Evolutionary conservation across 768 basidiomycete genomes (phyloP), one percentile per base, ranked within the genome.

Genomic region (Rhizopogon sp.): DNA sequence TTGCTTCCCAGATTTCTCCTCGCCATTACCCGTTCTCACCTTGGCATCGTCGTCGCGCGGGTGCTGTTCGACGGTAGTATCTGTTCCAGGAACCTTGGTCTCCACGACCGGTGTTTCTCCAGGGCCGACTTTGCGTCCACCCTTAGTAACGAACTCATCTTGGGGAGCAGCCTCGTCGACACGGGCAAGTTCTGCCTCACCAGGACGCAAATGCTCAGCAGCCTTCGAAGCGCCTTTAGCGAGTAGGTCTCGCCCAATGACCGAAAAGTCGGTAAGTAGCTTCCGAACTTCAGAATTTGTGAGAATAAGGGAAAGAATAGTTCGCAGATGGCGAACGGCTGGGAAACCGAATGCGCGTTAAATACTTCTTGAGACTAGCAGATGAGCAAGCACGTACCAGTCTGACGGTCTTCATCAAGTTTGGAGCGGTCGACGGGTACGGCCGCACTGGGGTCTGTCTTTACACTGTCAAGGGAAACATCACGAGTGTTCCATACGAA

Each of bases 201-300:
- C 62, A 0, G 96, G 96, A 3, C 85, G 83, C 33, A 93, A 74
- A 50, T 68, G 69, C 33, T 82, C 79, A 6, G 90, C 89, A 11
- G 81, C 85, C 64, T 92, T 88, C 60, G 76, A 68, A 0, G 89
- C 85, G 17, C 80, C 81, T 39, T 81, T 85, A 4, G 90, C 83
- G 58, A 96, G 83, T 52, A 97, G 76, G 68, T 96, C 93, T 41
- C 92, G 86, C 0, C 90, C 89, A 47, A 92, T 84, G 55, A 86
- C 68, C 9, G 82, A 79, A 59, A 89, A 85, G 70, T 93, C 91
- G 2, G 83, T 79, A 51, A 95, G 71, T 29, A 97, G 84, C 68
- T 97, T 96, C 63, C 93, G 87, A 31, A 90, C 87, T 73, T 96
- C 90, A 0, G 90, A 87, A 74, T 99, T 99, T 66, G 95, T 96